A percentile compares a stretch with the other conserved stretches of the same genome.
These are phyloP conservation scores for Bretziella fagacearum DNA, from an alignment of 2,329 filamentous ascomycete species.

Conservation along the genomic window DNA sequence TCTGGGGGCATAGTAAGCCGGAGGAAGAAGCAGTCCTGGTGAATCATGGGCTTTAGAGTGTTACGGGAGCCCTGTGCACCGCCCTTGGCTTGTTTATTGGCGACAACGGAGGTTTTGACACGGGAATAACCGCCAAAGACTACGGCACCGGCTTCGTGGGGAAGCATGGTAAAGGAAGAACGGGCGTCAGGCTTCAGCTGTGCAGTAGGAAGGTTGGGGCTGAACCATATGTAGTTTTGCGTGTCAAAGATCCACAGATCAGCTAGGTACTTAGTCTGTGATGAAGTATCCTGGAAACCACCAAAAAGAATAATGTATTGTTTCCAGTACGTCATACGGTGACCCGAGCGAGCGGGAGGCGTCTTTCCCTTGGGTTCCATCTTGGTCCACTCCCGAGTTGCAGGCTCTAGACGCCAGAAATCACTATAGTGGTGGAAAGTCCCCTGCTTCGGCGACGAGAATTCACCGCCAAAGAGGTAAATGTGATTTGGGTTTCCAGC, in stretches of 20 bases:
- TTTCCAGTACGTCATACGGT: constrained; percentile 94
- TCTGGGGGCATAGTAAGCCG: constrained; percentile 56
- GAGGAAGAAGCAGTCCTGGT: constrained; percentile 90
- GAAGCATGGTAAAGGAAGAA: constrained; percentile 81
- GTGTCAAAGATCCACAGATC: constrained; percentile 97
- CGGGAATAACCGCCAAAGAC: constrained; percentile 88
- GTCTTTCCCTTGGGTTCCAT: constrained; percentile 64
- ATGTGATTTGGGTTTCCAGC: constrained; percentile 70
- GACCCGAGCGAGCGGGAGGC: constrained; percentile 74
- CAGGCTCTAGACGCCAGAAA: constrained; percentile 84
- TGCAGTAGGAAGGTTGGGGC: constrained; percentile 55
- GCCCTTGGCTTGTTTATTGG: constrained; percentile 48
- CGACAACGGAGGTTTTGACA: constrained; percentile 52
- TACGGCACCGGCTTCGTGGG: constrained; percentile 77
- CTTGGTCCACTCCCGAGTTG: constrained; percentile 74
- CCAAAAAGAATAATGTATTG: constrained; percentile 93
- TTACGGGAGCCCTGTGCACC: constrained; percentile 47
- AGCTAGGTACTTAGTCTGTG: constrained; percentile 81
- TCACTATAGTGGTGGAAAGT: constrained; percentile 99
- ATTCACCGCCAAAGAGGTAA: constrained; percentile 92
- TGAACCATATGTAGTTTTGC: constrained; percentile 68
- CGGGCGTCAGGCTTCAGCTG: constrained; percentile 78
- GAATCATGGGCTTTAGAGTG: constrained; percentile 69
- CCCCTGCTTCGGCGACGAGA: constrained; percentile 89
- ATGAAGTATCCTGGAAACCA: constrained; percentile 91